Conservation (phyloP, 2,329 filamentous ascomycete genomes). For the Rugonectria rugulosa region DNA sequence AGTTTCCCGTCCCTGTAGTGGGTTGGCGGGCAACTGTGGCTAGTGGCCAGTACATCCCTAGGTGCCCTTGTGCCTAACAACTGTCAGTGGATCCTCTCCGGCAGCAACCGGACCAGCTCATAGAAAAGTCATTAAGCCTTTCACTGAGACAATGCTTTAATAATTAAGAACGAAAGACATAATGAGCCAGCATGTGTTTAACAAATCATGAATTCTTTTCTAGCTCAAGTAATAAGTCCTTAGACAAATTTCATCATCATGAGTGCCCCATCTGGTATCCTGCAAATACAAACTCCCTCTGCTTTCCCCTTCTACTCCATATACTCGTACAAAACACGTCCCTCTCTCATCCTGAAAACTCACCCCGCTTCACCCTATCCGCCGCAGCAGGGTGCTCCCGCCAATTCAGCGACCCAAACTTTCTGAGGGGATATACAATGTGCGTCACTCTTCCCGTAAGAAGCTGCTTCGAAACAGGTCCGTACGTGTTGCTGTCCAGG, state of each 20-base stretch:
- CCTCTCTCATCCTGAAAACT: slow-evolving; percentile 32
- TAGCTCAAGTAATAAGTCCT: too few species aligned
- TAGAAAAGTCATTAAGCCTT: too few species aligned
- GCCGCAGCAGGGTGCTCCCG: slow-evolving; percentile 54
- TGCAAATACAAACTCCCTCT: too few species aligned
- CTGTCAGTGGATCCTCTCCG: slow-evolving; percentile 2
- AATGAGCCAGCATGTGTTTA: too few species aligned
- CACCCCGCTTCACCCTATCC: slow-evolving; percentile 25
- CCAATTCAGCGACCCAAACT: slow-evolving; percentile 65
- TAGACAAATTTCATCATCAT: too few species aligned
- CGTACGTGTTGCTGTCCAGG: slow-evolving; percentile 89
- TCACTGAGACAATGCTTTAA: too few species aligned
- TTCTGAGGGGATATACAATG: slow-evolving; percentile 73
- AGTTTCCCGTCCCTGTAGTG: not conserved
- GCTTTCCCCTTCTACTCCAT: not conserved
- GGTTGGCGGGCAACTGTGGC: slow-evolving; percentile 9
- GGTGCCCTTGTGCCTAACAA: not conserved
- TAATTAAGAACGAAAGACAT: too few species aligned
- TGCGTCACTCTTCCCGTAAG: slow-evolving; percentile 78
- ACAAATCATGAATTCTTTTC: too few species aligned
- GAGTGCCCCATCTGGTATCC: too few species aligned
- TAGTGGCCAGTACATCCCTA: not conserved
- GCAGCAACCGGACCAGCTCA: not conserved
- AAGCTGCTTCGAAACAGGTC: slow-evolving; percentile 78
- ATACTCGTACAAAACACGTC: not conserved